Evolutionary conservation across 164 flowering plant genomes (phyloP), one percentile per base, ranked within the genome.

Genomic region (Vitis rupestris): DNA sequence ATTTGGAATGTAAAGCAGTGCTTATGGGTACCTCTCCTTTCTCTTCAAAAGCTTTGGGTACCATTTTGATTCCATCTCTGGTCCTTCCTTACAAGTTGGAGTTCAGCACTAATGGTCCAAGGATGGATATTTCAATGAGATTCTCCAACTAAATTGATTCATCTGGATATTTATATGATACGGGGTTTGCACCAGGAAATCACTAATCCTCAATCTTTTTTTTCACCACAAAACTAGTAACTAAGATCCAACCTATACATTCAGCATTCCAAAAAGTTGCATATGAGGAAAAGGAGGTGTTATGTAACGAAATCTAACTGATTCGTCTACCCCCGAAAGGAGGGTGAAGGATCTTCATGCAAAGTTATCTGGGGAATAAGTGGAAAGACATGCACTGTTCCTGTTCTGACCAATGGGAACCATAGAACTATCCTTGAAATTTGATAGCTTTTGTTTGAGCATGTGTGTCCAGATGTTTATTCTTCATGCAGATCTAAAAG

Each of bases 31-130:
- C 63, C 53, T 37, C 44, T 65, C 61, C 59, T 51, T 16, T 52
- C 65, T 19, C 44, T 58, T 65, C 65, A 50, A 30, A 47, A 17
- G 69, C 64, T 50, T 64, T 72, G 55, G 48, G 30, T 29, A 5
- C 63, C 37, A 6, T 27, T 68, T 59, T 49, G 47, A 59, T 56
- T 64, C 57, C 1, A 23, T 57, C 5, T 48, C 49, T 15, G 61
- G 61, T 63, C 61, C 66, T 49, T 70, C 72, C 50, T 37, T 50
- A 66, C 74, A 72, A 72, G 58, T 72, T 59, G 74, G 64, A 66
- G 57, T n/a, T n/a, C 15, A 54, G 4, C 27, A 47, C 11, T 44
- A 16, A 17, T 52, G 52, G 54, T 63, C 66, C 29, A 51, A 63
- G 30, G 31, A 29, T 50, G 16, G 9, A 61, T 61, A 17, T 27